Evolutionary conservation across 257 asterid species (phyloP).

Genomic region (Avicennia marina): DNA sequence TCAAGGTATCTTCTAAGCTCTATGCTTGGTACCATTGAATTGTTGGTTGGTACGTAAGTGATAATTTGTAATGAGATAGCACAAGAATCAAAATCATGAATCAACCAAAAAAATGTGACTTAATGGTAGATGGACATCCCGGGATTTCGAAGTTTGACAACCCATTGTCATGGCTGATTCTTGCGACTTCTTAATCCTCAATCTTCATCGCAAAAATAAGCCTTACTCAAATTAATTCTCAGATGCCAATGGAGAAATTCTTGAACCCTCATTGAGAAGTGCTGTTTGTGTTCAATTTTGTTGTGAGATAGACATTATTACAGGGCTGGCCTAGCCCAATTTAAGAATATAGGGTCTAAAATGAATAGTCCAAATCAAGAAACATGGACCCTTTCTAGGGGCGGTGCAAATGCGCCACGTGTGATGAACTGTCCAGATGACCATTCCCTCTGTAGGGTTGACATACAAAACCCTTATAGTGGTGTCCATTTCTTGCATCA

Average conservation of each 20-base stretch:
- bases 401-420: conserved; percentile 28
- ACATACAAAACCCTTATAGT: conserved; percentile 21
- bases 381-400: conserved; percentile 20
- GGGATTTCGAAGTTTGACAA: not conserved
- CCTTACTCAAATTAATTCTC: not conserved
- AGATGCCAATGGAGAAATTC: not conserved
- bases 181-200: too few relatives aligned
- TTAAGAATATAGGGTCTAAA: conserved; percentile 16
- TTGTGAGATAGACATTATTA: not conserved
- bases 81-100: not conserved
- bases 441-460: too few relatives aligned
- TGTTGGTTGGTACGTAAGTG: too few relatives aligned
- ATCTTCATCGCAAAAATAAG: too few relatives aligned
- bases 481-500: conserved; percentile 35
- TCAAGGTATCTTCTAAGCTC: too few relatives aligned
- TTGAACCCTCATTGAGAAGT: not conserved
- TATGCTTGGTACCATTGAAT: too few relatives aligned
- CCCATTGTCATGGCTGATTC: not conserved
- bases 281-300: not conserved
- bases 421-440: conserved; percentile 19
- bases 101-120: too few relatives aligned
- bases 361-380: conserved; percentile 23
- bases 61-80: too few relatives aligned
- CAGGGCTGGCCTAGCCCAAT: conserved; percentile 13
- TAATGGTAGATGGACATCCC: too few relatives aligned